Base-by-base conservation (phyloP, 2,329 filamentous ascomycete genomes). In the Calonectria pteridis region DNA sequence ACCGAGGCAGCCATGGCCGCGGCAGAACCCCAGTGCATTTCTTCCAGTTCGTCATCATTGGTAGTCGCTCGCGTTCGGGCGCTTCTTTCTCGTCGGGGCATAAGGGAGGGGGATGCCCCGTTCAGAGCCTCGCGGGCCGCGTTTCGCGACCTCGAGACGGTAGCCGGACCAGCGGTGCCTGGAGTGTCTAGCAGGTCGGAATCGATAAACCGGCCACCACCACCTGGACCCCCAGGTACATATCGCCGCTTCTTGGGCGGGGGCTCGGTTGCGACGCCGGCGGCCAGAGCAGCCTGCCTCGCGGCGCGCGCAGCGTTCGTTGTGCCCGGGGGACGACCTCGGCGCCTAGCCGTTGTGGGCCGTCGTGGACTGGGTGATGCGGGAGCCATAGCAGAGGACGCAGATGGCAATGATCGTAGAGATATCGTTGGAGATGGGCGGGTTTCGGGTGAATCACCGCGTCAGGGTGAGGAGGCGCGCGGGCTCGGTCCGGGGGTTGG, bases 1-100 rank as follows among this genome's bases (percentile, higher is more conserved):
- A 97, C 94, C 5, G 94, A 94, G 7, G 95, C 95, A 65, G 96
- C 95, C 29, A 96, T 94, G 33, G 95, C 95, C 16, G 96, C 95
- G n/a, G 93, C 95, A 58, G 94, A 96, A 79, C 93, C 95, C 84
- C 94, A 97, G 77, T 94, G 91, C 83, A 94, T 94, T 78, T 88
- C 89, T 76, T 90, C 90, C 73, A 87, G 86, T 71, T 88, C 87
- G 70, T 88, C 87, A 70, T 88, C 88, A 76, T 87, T 88, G n/a
- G 89, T 87, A 28, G 88, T 88, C 9, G 83, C 80, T 73, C 91
- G 86, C 31, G 88, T 89, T 67, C 91, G 86, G 64, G 89, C 88
- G 81, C 89, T 91, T 74, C 89, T 86, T 82, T 92, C 89, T 81
- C 91, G 85, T 76, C 91, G 89, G 64, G 88, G 87, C 62, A 89